Conservation (phyloP, 1,139 yeast genomes). For the Sugiyamaella paludigena region DNA sequence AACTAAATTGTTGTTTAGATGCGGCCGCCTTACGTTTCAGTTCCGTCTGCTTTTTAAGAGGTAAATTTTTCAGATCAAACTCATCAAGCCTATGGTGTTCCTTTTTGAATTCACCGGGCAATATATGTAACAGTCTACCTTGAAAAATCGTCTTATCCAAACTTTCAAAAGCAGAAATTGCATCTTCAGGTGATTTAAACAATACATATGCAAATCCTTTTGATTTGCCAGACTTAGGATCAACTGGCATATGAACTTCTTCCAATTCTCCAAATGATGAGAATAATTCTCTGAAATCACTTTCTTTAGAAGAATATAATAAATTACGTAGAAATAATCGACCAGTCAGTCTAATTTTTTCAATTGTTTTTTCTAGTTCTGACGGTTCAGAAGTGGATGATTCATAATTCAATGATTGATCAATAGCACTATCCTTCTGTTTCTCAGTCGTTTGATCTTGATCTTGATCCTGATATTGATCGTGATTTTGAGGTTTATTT, state of each 20-base stretch:
- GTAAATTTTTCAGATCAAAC: conserved; percentile 83
- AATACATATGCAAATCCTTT: conserved; percentile 91
- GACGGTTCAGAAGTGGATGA: conserved; percentile 29
- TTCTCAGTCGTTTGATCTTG: conserved; percentile 19
- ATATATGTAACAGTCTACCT: conserved; percentile 86
- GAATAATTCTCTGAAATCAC: conserved; percentile 66
- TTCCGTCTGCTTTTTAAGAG: conserved; percentile 86
- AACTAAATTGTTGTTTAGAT: conserved; percentile 77
- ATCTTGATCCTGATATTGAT: conserved; percentile 28
- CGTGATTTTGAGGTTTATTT: conserved; percentile 13
- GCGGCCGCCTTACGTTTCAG: conserved; percentile 83
- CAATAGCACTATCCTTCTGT: background rate
- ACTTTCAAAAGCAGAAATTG: conserved; percentile 66
- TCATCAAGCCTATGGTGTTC: conserved; percentile 71
- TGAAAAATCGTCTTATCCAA: conserved; percentile 90
- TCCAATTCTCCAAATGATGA: conserved; percentile 43
- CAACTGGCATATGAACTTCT: conserved; percentile 83
- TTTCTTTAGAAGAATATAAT: conserved; percentile 73
- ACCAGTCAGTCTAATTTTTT: conserved; percentile 65
- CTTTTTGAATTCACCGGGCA: conserved; percentile 82
- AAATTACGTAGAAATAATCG: conserved; percentile 87
- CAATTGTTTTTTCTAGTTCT: conserved; percentile 47
- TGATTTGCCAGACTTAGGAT: conserved; percentile 83
- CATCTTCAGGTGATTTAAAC: conserved; percentile 64
- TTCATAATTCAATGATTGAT: background rate